A percentile compares a stretch with the other conserved stretches of the same genome.
Conservation (phyloP, 768 basidiomycete genomes). For the Tulasnella sp. region DNA sequence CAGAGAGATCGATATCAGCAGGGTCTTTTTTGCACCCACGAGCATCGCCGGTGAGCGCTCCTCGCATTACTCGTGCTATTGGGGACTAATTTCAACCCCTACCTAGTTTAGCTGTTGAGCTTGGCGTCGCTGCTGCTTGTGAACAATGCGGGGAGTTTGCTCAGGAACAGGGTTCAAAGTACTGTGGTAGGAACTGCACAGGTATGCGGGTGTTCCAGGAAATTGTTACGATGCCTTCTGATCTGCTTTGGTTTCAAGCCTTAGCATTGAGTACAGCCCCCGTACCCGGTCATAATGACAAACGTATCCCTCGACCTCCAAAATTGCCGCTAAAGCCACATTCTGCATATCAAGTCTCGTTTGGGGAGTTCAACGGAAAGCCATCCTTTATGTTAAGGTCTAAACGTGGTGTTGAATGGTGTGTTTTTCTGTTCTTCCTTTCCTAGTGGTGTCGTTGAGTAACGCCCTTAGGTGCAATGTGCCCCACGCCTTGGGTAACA, state of each 20-base stretch:
- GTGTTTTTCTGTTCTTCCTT: no score
- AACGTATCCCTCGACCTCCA: not conserved
- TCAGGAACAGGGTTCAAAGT: not conserved
- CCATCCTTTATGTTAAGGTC: not conserved
- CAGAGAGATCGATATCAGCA: not conserved
- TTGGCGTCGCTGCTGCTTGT: slow-evolving; percentile 1
- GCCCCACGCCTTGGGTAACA: not conserved
- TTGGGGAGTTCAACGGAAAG: not conserved
- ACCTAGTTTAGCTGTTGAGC: not conserved
- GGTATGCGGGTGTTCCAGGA: not conserved
- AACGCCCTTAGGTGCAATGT: no score
- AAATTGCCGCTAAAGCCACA: slow-evolving; percentile 3
- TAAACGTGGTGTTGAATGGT: not conserved
- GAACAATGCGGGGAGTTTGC: slow-evolving; percentile 1
- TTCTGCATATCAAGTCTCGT: slow-evolving; percentile 3
- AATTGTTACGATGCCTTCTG: not conserved
- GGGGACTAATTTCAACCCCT: not conserved
- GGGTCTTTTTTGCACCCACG: not conserved
- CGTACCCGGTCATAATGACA: not conserved
- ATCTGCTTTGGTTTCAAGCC: not conserved
- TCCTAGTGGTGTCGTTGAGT: no score
- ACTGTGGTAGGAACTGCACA: slow-evolving; percentile 7
- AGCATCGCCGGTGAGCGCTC: not conserved
- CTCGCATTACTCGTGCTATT: not conserved
- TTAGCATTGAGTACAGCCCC: not conserved